These are phyloP conservation scores for Microsporum audouinii DNA, from an alignment of 2,329 filamentous ascomycete genomes.

Conservation along the genomic window DNA sequence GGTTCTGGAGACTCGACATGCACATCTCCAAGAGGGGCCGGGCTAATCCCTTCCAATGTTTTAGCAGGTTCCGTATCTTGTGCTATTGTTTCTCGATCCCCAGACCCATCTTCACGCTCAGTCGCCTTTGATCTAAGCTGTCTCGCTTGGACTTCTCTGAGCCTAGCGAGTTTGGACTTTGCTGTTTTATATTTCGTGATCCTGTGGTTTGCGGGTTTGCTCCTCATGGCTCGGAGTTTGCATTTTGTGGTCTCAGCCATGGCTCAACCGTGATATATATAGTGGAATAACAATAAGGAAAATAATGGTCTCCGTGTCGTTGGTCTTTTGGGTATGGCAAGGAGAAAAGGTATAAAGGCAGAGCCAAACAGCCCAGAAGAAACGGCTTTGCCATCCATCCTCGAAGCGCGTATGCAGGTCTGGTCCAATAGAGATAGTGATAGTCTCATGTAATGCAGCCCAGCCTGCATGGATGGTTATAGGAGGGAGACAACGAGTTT, in stretches of 20 bases:
- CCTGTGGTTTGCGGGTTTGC: not conserved
- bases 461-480: not conserved
- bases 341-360: not conserved
- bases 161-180: not conserved
- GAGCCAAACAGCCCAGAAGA: not conserved
- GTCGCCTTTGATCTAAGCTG: not conserved
- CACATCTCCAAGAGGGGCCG: too few relatives aligned
- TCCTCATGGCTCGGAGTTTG: not conserved
- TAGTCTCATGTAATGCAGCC: not conserved
- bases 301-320: too few relatives aligned
- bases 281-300: too few relatives aligned
- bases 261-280: too few relatives aligned
- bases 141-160: not conserved
- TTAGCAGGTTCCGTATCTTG: not conserved
- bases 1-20: too few relatives aligned
- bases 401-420: not conserved
- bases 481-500: not conserved
- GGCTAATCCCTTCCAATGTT: not conserved
- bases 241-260: not conserved
- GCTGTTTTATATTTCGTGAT: not conserved
- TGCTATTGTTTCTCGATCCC: not conserved
- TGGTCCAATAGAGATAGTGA: not conserved
- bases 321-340: too few relatives aligned
- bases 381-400: not conserved
- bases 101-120: not conserved